Evolutionary conservation across 495 filamentous ascomycete species (phyloP), one percentile per base, ranked within the genome.

Genomic region (Penicillium bovifimosum): DNA sequence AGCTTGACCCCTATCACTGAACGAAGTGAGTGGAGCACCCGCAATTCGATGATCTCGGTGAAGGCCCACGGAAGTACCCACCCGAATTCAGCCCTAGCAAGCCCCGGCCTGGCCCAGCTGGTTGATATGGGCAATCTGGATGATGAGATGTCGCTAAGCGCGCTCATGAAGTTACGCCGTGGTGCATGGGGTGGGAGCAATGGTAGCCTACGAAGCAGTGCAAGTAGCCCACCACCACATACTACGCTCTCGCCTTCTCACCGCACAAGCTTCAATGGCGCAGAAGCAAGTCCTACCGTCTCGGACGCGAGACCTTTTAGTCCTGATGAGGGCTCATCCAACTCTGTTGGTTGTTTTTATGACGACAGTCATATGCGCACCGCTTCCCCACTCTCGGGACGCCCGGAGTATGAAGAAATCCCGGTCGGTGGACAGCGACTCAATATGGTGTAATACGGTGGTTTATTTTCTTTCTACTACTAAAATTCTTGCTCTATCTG

Each of bases 1-100:
- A 95, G 90, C 60, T 73, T 98, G 27, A 98, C 93, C 2, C 93
- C 93, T 5, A 98, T 98, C 55, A 96, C 91, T 0, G 93, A 98
- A 68, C 82, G 92, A 3, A 95, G 88, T 58, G 93, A 98, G 73
- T 95, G 93, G 75, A 93, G 88, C 35, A 96, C 93, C 43, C 82
- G 95, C 44, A 97, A 96, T 63, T 92, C 87, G 3, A 80, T 93
- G 58, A 87, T 93, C 75, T 85, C 80, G 28, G 68, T 90, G 31
- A 78, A 78, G 32, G 72, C 89, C 52, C 82, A 84, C 53, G 70
- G 77, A 6, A 59, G 62, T 41, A 63, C 65, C 20, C 74, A 65
- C 51, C 73, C 66, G 13, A 70, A 70, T 67, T 56, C 76, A 56
- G 59, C 64, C 20, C 45, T 80, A 54, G 50, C 77, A 47, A 71